Percentiles rank a stretch among this genome's conserved stretches.
Evolutionary conservation across 352 stramenopile species (phyloP).

Genomic region (Globisporangium splendens): DNA sequence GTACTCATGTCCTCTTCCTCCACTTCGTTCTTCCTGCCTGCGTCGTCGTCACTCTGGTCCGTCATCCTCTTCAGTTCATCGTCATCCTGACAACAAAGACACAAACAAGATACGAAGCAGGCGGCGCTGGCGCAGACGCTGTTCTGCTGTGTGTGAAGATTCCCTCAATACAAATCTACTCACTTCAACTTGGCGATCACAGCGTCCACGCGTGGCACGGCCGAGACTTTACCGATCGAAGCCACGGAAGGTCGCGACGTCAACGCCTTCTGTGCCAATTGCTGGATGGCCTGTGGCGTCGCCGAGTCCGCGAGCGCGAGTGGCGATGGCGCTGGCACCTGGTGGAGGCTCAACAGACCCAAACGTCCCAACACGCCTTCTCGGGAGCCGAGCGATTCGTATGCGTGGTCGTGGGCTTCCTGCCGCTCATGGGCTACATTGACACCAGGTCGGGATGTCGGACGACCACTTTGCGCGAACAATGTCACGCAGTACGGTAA

Average conservation of each 20-base stretch:
- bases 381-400: slow-evolving; percentile 37
- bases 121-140: neutral
- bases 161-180: slow-evolving; percentile 15
- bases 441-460: slow-evolving; percentile 11
- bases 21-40: neutral
- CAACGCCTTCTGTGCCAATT: slow-evolving; percentile 73
- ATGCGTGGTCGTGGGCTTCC: slow-evolving; percentile 21
- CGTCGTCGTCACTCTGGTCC: neutral
- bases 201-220: slow-evolving; percentile 69
- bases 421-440: slow-evolving; percentile 18
- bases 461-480: neutral
- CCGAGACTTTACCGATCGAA: slow-evolving; percentile 66
- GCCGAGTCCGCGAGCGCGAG: slow-evolving; percentile 32
- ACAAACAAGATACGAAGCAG: neutral
- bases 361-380: slow-evolving; percentile 38
- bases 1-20: neutral
- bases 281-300: slow-evolving; percentile 63
- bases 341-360: slow-evolving; percentile 35
- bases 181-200: slow-evolving; percentile 80
- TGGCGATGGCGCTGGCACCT: slow-evolving; percentile 38
- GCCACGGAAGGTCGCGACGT: slow-evolving; percentile 71
- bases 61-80: neutral
- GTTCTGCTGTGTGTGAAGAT: neutral
- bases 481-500: neutral
- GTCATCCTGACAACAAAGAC: neutral